Conservation (phyloP, 345 rosid species). For the Citrus sinensis region DNA sequence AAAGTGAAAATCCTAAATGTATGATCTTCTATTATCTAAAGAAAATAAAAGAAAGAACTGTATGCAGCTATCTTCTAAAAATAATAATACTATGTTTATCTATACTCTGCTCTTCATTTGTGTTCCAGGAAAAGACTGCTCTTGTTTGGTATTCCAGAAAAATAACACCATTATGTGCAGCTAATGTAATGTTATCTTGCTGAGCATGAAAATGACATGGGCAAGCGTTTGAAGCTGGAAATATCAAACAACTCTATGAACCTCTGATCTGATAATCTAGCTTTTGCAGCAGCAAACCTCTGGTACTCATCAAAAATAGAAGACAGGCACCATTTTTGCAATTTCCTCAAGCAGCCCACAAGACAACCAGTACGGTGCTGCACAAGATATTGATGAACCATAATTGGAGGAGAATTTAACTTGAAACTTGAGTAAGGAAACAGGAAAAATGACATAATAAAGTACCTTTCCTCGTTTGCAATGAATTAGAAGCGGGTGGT, state of each 20-base stretch:
- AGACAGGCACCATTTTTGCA: conserved; percentile 76
- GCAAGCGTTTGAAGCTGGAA: conserved; percentile 45
- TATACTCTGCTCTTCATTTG: background rate
- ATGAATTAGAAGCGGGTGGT: conserved; percentile 71
- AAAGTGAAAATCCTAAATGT: background rate
- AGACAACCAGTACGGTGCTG: conserved; percentile 83
- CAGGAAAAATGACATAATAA: background rate
- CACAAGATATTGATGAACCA: background rate
- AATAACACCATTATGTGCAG: background rate
- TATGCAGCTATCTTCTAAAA: too few relatives aligned
- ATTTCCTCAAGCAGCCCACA: conserved; percentile 71
- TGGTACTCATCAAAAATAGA: conserved; percentile 78
- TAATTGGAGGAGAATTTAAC: background rate
- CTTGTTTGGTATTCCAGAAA: background rate
- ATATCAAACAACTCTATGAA: conserved; percentile 65
- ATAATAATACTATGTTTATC: too few relatives aligned
- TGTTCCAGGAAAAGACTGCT: background rate
- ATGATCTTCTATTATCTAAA: background rate
- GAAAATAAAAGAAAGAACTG: background rate
- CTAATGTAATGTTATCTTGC: conserved; percentile 15
- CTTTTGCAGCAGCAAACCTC: conserved; percentile 62
- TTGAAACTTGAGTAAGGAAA: background rate
- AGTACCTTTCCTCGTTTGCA: conserved; percentile 87
- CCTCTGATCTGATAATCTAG: conserved; percentile 68
- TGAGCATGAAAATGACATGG: conserved; percentile 45